Base-by-base conservation (phyloP, 2,329 filamentous ascomycete species). In the Magnaporthiopsis rhizophila region DNA sequence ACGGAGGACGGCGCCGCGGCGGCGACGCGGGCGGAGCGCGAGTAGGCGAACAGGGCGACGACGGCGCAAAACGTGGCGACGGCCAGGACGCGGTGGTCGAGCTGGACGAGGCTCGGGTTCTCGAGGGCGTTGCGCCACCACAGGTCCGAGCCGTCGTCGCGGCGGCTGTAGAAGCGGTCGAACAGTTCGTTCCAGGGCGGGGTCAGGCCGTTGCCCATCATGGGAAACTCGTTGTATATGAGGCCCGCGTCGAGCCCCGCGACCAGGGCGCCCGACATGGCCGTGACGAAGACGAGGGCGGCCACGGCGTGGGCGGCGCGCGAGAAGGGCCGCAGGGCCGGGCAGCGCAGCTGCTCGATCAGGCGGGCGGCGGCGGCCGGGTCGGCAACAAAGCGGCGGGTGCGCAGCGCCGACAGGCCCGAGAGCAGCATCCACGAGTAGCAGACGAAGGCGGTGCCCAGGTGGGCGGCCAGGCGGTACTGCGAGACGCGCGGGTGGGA, bases 161-260 rank as follows among this genome's bases (percentile, higher is more conserved):
- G 85, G 71, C 92, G 89, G 65, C 87, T 89, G 83, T 97, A 97
- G 79, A 92, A 96, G 53, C 85, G 81, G 72, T 94, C 89, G 76
- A 91, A 92, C 38, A 98, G 86, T 78, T 98, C 94, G 12, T 86
- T 82, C 72, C 83, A 86, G 0, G 94, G 94, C 1, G 94, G 94
- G 0, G 91, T 83, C 28, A 96, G 79, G 13, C 92, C 92, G 3
- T 86, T 77, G 11, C 95, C 95, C 95, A 99, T 99, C 77, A 85
- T 91, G 8, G 95, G 95, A 75, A 99, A 98, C 76, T 99, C 92
- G 75, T 99, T 99, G 82, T 99, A 99, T 77, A 99, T 98, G 65
- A 99, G 83, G 11, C 95, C 95, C 11, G 95, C 95, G 73, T 99
- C 95, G 18, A 99, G 87, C 38, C 95, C 95, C 8, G 95, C 95